Evolutionary conservation across 2,329 filamentous ascomycete genomes (phyloP).

Genomic region (Chaetomium olivaceum): DNA sequence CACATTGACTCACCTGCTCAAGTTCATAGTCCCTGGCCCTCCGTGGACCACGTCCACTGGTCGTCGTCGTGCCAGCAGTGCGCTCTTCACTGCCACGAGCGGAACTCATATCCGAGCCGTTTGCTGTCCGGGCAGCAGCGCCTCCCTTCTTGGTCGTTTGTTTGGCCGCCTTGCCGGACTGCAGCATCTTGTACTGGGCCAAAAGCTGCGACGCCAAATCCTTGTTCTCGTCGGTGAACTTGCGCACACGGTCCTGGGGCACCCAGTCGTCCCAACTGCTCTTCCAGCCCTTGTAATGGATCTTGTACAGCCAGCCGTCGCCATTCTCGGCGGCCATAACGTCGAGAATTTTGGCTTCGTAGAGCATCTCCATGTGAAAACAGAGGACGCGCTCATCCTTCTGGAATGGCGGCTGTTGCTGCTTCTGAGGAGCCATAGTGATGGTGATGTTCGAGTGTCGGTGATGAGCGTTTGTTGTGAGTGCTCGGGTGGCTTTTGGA

Average conservation of each 20-base stretch:
- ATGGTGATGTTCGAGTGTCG: background rate
- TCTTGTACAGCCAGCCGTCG: conserved; percentile 79
- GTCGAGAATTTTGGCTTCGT: conserved; percentile 94
- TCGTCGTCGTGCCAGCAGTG: conserved; percentile 58
- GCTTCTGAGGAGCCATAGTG: conserved; percentile 44
- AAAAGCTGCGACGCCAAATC: conserved; percentile 77
- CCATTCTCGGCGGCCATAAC: conserved; percentile 68
- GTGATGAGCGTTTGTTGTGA: background rate
- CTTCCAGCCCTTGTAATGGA: conserved; percentile 99
- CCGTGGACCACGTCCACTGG: conserved; percentile 65
- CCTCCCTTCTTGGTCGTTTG: conserved; percentile 58
- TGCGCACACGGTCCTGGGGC: conserved; percentile 85
- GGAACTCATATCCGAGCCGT: conserved; percentile 61
- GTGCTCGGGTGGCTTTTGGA: background rate
- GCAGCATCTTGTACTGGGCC: conserved; percentile 64
- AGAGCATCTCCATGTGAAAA: conserved; percentile 95
- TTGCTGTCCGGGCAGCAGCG: conserved; percentile 41
- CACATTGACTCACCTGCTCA: conserved; percentile 66
- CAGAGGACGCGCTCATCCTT: conserved; percentile 95
- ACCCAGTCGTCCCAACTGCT: conserved; percentile 99
- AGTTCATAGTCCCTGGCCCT: conserved; percentile 78
- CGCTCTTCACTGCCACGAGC: conserved; percentile 77
- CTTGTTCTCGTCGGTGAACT: conserved; percentile 92
- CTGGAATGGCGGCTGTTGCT: conserved; percentile 50
- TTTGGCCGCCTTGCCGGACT: conserved; percentile 50